Conservation (phyloP, 202 grass and related monocot genomes). For the Musa balbisiana region DNA sequence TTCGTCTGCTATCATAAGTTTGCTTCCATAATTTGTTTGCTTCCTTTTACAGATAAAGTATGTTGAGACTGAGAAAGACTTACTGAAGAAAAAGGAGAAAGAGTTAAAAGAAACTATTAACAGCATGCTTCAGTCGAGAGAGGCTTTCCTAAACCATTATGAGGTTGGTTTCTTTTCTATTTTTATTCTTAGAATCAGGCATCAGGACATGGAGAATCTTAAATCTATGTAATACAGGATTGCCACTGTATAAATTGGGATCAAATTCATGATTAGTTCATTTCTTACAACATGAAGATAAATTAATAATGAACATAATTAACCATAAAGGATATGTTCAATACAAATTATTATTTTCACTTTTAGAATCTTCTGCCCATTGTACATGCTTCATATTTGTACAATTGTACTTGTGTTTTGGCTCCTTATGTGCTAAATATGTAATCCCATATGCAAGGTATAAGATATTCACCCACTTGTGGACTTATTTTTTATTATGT, state of each 20-base stretch:
- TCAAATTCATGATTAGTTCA: neutral
- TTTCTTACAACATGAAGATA: neutral
- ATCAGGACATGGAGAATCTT: neutral
- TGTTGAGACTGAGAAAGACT: conserved; percentile 69
- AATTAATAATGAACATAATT: neutral
- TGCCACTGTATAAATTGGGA: too few species aligned
- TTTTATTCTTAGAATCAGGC: neutral
- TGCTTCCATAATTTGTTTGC: neutral
- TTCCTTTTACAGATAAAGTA: conserved; percentile 51
- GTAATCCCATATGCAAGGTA: neutral
- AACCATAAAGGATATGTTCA: neutral
- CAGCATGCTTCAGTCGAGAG: conserved; percentile 59
- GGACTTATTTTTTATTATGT: neutral
- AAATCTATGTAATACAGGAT: neutral
- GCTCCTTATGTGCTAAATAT: neutral
- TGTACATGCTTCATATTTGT: neutral
- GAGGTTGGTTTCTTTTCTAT: conserved; percentile 33
- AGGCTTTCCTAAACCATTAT: conserved; percentile 59
- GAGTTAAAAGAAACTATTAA: conserved; percentile 67
- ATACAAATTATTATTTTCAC: neutral
- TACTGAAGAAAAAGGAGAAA: conserved; percentile 51
- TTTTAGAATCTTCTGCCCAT: neutral
- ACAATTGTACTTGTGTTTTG: neutral
- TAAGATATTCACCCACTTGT: neutral
- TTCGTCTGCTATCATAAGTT: neutral